Evolutionary conservation across 2,329 filamentous ascomycete genomes (phyloP), one percentile per base, ranked within the genome.

Genomic region (Daldinia sp.): DNA sequence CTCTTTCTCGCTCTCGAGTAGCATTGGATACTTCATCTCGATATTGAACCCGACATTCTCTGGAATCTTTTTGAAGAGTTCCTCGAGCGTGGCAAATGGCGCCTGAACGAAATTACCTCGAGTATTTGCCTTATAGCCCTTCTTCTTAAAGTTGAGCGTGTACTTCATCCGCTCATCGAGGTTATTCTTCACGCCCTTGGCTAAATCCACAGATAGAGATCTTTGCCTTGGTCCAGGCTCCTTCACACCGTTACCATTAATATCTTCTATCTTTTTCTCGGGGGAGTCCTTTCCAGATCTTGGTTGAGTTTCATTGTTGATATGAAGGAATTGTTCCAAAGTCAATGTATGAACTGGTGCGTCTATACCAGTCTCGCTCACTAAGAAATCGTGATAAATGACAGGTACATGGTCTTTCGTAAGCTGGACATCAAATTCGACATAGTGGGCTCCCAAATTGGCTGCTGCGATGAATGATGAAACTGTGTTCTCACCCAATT

Each of bases 371-470:
- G 95, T 98, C 78, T 99, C 95, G 74, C 93, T 97, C 75, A 99
- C 95, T 11, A 98, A 83, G 73, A 99, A 99, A 77, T 99, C 95
- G 75, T 99, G 95, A 75, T 99, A 99, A 72, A 99, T 97, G 68
- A 99, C 94, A 0, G 95, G 95, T 1, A 99, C 93, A 72, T 96
- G 93, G 74, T 99, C 95, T 74, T 99, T 99, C n/a, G 95, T 99
- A 35, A 99, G 82, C 75, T 99, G 95, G 0, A 99, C 95, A 75
- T 99, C 95, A 72, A 91, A 89, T 70, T 90, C 87, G 47, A 90
- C 87, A 70, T 90, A 90, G 58, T 89, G 85, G 2, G 87, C 95
- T 7, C 95, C 95, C 52, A 99, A 79, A 69, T 97, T 98, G 41
- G 94, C 94, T 1, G 95, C 95, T 2, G 94, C 93, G 73, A 98